Base-by-base conservation (phyloP, 2,329 filamentous ascomycete species). In the Colletotrichum nymphaeae region DNA sequence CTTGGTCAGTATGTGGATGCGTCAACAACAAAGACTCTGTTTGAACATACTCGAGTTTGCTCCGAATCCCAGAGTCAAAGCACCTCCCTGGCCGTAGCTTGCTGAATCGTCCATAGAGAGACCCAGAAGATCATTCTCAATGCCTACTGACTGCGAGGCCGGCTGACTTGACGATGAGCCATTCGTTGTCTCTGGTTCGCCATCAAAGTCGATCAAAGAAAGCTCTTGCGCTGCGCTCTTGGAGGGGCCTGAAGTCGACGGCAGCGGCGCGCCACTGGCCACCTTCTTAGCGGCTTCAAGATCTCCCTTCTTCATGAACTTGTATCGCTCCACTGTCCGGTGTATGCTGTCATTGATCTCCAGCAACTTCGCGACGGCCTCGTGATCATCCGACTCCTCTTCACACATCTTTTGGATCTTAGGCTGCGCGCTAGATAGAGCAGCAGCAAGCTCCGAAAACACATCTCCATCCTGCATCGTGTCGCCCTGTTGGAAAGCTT, bases 321-420 rank as follows among this genome's bases (percentile, higher is more conserved):
- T 97, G 83, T 98, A 99, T 76, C 97, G 88, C 84, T 98, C 95
- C 69, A 98, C 94, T 1, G 97, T 99, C 75, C 96, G 92, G 81
- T 98, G 94, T 89, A 99, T 99, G 84, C 95, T 98, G 83, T 99
- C 97, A 81, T 99, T 99, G 80, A 99, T 98, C 81, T 98, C 95
- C 69, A 99, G 89, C 12, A 99, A 88, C 83, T 98, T 98, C 56
- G 95, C 94, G 6, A 99, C 97, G 5, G 97, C 97, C 85, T 98
- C 97, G 74, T 95, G 92, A 80, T 99, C 97, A 74, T 98, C 96
- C 12, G 95, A 98, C 80, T 99, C 97, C 83, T 99, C 97, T 83
- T 98, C 96, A 80, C 96, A 98, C 96, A 99, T 99, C 85, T 95
- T 98, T 81, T 98, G 96, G 76, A 99, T 98, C 86, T 99, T 99